Evolutionary conservation across 1,284 basidiomycete genomes (phyloP).

Genomic region (Anthracocystis panici-leucophaei): DNA sequence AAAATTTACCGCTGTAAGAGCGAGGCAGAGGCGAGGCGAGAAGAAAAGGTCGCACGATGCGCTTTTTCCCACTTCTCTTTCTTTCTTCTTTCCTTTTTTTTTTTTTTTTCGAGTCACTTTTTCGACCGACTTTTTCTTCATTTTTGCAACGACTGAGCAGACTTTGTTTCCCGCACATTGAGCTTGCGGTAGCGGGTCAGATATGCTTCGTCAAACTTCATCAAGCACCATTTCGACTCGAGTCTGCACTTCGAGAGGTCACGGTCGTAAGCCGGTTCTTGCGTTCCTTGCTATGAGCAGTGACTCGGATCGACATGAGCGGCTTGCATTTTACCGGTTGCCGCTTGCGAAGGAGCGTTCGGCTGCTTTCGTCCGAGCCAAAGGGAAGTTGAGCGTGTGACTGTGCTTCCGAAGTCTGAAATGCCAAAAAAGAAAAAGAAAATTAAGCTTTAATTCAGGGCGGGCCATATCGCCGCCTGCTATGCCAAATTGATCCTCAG

Average conservation of each 20-base stretch:
- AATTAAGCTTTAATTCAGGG: not conserved
- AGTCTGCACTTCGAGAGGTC: not conserved
- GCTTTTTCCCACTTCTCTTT: too few species aligned
- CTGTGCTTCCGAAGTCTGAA: not conserved
- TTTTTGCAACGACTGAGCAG: not conserved
- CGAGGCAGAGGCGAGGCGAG: not conserved
- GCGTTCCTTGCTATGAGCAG: not conserved
- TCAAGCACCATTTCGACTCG: not conserved
- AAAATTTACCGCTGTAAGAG: not conserved
- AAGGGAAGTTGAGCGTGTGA: not conserved
- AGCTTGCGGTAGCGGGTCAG: too few species aligned
- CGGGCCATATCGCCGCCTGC: not conserved
- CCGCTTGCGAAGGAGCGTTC: constrained; percentile 3
- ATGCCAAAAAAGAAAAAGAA: not conserved
- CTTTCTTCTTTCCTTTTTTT: too few species aligned
- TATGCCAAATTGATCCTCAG: not conserved
- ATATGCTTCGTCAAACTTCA: too few species aligned
- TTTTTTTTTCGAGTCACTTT: constrained; percentile 1
- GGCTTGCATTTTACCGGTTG: not conserved
- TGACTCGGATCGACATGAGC: not conserved
- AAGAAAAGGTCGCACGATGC: constrained; percentile 1
- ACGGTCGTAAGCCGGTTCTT: not conserved
- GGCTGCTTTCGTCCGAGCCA: constrained; percentile 35
- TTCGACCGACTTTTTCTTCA: not conserved
- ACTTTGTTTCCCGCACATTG: too few species aligned